These are phyloP conservation scores for Penicillium sp. DNA, from an alignment of 2,329 filamentous ascomycete species.

Conservation along the genomic window DNA sequence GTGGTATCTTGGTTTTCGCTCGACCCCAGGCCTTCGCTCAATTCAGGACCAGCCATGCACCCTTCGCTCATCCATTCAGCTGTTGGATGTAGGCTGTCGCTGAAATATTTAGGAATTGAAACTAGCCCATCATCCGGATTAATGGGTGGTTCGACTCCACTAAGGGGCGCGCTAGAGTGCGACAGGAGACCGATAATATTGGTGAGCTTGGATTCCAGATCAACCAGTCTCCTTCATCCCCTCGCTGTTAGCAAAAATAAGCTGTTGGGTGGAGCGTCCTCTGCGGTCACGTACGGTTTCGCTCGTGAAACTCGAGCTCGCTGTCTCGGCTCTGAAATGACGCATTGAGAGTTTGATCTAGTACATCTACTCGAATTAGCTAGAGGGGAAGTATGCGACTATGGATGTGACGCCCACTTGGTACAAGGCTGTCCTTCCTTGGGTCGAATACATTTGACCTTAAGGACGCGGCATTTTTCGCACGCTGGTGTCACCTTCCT, in stretches of 20 bases:
- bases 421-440: slow-evolving; percentile 16
- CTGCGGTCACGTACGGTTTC: slow-evolving; percentile 13
- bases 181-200: slow-evolving; percentile 18
- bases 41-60: background rate
- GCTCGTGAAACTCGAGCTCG: slow-evolving; percentile 12
- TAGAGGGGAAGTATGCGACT: background rate
- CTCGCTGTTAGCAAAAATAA: slow-evolving; percentile 5
- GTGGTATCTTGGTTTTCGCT: background rate
- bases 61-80: background rate
- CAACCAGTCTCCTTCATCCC: slow-evolving; percentile 13
- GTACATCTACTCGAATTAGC: slow-evolving; percentile 17
- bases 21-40: background rate
- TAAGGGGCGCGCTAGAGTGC: slow-evolving; percentile 2
- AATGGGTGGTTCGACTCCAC: background rate
- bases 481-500: slow-evolving; percentile 17
- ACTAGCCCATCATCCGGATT: background rate
- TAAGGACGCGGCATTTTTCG: slow-evolving; percentile 23
- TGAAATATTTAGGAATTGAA: background rate
- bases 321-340: slow-evolving; percentile 15
- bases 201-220: slow-evolving; percentile 16
- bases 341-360: slow-evolving; percentile 17
- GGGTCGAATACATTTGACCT: slow-evolving; percentile 21
- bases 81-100: background rate
- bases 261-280: background rate
- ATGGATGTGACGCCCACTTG: slow-evolving; percentile 5